Percentiles rank a stretch among this genome's conserved stretches.
Evolutionary conservation across 2,329 filamentous ascomycete species (phyloP).

Genomic region (Grosmannia clavigera): DNA sequence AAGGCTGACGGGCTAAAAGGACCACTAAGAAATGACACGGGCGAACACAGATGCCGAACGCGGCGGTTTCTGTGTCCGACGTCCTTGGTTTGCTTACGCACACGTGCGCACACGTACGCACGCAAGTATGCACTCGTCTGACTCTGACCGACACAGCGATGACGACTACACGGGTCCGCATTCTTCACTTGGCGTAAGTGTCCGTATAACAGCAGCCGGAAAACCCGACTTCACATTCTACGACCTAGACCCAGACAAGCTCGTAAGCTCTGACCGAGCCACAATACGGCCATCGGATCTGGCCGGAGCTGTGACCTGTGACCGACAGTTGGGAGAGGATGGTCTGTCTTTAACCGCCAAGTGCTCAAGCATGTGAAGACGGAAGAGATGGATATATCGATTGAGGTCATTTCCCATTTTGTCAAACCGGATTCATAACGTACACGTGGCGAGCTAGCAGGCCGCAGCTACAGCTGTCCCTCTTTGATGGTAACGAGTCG

Average conservation of each 20-base stretch:
- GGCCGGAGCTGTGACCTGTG: neutral
- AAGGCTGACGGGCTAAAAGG: neutral
- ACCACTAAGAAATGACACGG: too few relatives aligned
- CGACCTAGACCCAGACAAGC: neutral
- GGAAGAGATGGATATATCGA: too few relatives aligned
- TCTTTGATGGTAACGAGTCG: constrained; percentile 28
- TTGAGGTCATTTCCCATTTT: neutral
- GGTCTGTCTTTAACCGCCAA: too few relatives aligned
- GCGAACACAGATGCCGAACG: neutral
- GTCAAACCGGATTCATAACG: neutral
- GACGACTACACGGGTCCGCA: too few relatives aligned
- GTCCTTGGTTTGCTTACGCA: neutral
- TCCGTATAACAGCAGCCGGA: neutral
- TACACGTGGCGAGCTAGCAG: neutral
- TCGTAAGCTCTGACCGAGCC: neutral
- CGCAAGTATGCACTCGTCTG: too few relatives aligned
- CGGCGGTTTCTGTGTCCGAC: neutral
- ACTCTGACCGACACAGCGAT: too few relatives aligned
- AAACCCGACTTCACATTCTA: neutral
- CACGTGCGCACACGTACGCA: too few relatives aligned
- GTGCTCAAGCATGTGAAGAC: neutral
- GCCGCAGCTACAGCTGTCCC: neutral
- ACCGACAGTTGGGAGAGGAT: neutral
- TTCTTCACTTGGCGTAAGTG: neutral
- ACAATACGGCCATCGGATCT: neutral